phyloP scores from a whole-genome alignment of 441 rosid species.

The Mallotus repandus region DNA sequence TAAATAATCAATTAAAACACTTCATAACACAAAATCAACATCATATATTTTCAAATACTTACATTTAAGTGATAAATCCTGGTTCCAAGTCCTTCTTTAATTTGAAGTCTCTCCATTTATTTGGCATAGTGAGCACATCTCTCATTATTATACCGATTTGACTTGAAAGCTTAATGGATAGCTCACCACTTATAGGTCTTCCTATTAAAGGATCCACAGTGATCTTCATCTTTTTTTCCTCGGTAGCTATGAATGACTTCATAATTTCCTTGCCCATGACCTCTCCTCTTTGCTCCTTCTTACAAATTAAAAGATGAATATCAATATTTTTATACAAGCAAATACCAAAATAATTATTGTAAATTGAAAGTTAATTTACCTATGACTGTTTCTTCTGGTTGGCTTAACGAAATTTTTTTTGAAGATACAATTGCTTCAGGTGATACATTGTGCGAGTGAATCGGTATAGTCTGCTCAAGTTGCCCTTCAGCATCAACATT shows the following conservation, averaged over 20 bases:
- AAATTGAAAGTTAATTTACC: too few relatives aligned
- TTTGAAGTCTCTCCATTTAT: not conserved
- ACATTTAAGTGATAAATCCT: not conserved
- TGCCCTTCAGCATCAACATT: too few relatives aligned
- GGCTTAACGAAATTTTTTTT: too few relatives aligned
- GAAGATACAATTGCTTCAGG: too few relatives aligned
- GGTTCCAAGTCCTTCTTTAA: not conserved
- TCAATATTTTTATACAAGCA: too few relatives aligned
- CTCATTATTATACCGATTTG: not conserved
- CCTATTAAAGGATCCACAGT: not conserved
- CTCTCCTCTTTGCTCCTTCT: not conserved
- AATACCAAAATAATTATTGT: too few relatives aligned
- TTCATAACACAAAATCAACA: not conserved
- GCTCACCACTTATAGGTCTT: not conserved
- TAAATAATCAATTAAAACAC: too few relatives aligned
- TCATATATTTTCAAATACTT: not conserved
- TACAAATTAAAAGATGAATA: too few relatives aligned
- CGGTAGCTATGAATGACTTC: not conserved
- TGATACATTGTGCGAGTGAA: too few relatives aligned
- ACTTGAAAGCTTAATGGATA: not conserved
- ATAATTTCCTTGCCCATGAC: not conserved
- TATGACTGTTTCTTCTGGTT: too few relatives aligned
- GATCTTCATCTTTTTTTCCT: not conserved
- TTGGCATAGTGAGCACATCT: not conserved
- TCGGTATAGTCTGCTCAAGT: too few relatives aligned